Evolutionary conservation across 2,329 filamentous ascomycete genomes (phyloP).

Genomic region (Xylariaceae sp.): DNA sequence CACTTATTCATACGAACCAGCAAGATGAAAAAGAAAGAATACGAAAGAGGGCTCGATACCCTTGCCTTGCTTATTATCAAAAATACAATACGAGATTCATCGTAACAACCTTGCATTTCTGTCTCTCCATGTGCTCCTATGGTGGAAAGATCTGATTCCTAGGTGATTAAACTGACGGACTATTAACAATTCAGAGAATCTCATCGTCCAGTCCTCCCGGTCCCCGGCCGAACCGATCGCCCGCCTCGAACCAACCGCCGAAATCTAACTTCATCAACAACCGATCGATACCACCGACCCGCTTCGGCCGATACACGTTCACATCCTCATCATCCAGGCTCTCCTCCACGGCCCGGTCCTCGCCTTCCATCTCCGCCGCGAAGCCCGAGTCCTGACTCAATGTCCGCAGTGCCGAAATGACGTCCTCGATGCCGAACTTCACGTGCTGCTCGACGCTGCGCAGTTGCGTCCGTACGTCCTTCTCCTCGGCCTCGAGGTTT

Average conservation of each 20-base stretch:
- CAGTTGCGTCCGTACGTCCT: conserved; percentile 60
- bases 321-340: conserved; percentile 21
- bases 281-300: conserved; percentile 74
- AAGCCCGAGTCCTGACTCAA: conserved; percentile 19
- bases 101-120: too few species aligned
- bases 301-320: conserved; percentile 58
- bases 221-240: not conserved
- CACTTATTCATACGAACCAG: too few species aligned
- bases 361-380: conserved; percentile 20
- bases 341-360: conserved; percentile 15
- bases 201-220: not conserved
- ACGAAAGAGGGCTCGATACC: not conserved
- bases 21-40: too few species aligned
- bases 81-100: too few species aligned
- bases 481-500: conserved; percentile 67
- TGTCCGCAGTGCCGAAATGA: conserved; percentile 43
- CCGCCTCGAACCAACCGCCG: conserved; percentile 48
- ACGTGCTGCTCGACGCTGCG: conserved; percentile 58
- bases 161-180: not conserved
- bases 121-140: not conserved
- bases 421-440: conserved; percentile 60
- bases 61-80: not conserved
- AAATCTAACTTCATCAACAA: conserved; percentile 88
- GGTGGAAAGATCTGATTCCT: not conserved
- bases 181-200: not conserved